phyloP scores from a whole-genome alignment of 129 eudicot genomes.

The Artemisia argyi region DNA sequence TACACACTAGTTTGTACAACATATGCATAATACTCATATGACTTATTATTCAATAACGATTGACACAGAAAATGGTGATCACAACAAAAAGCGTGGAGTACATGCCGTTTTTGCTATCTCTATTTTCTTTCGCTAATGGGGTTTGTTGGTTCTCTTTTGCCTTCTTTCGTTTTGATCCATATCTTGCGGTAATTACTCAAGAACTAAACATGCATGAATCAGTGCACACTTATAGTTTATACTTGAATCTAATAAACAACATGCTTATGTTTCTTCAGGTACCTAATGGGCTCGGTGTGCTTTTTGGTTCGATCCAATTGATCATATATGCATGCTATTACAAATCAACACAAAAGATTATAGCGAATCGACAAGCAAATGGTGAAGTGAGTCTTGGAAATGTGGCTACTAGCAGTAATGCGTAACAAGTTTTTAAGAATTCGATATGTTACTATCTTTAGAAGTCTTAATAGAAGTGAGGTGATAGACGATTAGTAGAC shows the following conservation, averaged over 20 bases:
- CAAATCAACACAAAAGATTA: constrained; percentile 53
- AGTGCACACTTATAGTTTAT: neutral
- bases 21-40: neutral
- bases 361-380: constrained; percentile 46
- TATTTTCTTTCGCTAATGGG: constrained; percentile 69
- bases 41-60: neutral
- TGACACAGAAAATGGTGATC: constrained; percentile 75
- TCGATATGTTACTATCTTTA: neutral
- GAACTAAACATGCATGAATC: neutral
- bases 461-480: neutral
- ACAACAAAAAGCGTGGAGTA: constrained; percentile 78
- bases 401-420: neutral
- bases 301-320: constrained; percentile 66
- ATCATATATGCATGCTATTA: constrained; percentile 61
- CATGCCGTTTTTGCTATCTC: constrained; percentile 77
- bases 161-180: constrained; percentile 60
- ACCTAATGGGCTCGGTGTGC: constrained; percentile 68
- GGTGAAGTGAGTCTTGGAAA: constrained; percentile 35
- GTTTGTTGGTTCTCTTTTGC: constrained; percentile 74
- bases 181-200: constrained; percentile 45
- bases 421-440: constrained; percentile 5
- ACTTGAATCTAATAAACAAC: neutral
- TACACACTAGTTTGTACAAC: too few species aligned
- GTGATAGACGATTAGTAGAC: neutral
- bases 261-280: constrained; percentile 33